Base-by-base conservation (phyloP, 2,329 filamentous ascomycete genomes). In the Diaporthe longicolla region DNA sequence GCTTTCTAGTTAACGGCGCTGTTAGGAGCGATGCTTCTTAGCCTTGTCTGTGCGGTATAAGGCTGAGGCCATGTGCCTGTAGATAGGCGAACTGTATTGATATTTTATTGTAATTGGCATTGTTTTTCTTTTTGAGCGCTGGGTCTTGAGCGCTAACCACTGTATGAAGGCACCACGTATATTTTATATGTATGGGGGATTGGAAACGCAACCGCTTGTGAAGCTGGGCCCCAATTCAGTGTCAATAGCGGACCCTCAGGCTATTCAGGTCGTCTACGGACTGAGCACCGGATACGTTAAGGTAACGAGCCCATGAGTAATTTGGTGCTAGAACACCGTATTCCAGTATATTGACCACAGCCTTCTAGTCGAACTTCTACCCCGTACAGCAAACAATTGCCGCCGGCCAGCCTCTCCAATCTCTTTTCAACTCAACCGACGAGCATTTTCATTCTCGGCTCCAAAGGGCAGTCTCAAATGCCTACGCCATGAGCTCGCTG, bases 401-500 rank as follows among this genome's bases (percentile, higher is more conserved):
- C 26, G 72, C 76, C 24, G 77, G 77, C 45, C 74, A 52, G 5
- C 55, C 70, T 5, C 58, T 79, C 10, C 78, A 76, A n/a, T 73
- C 74, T 1, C 59, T 80, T 17, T 80, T 80, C 73, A 73, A 74
- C 70, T 77, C 78, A 0, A 77, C 76, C 19, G 78, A 80, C 26
- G 77, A 79, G 40, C 35, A 43, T 32, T 45, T 79, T n/a, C 78
- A 80, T 52, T 73, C 74, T 21, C 55, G 43, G 24, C 63, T 79
- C 13, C 77, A 77, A 59, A 72, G 75, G 17, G 77, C 78, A 11
- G 75, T 80, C 8, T 74, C 78, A 0, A 70, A 52, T 45, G 71
- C 76, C 15, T 80, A 78, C 58, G 77, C 78, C 1, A 78, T 80
- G 77, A 78, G 52, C 32, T 78, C 74, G 15, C 73, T 80, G 1